Percentiles rank a stretch among this genome's conserved stretches.
phyloP scores from a whole-genome alignment of 2,329 filamentous ascomycete genomes.

The Neonectria faginata region DNA sequence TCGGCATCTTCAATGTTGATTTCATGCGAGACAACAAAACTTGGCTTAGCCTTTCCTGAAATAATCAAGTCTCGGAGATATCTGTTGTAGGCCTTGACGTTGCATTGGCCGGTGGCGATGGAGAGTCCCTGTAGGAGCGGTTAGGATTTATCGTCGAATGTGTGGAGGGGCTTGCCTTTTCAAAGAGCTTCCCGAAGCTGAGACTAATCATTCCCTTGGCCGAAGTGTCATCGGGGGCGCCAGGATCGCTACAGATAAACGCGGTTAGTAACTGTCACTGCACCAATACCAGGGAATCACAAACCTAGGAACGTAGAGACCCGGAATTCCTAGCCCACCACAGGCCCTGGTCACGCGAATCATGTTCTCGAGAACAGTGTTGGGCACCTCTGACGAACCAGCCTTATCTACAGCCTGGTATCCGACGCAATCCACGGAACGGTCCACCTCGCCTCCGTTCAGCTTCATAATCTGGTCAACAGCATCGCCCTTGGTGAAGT shows the following conservation, averaged over 20 bases:
- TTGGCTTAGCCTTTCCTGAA: conserved; percentile 71
- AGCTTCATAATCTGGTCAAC: conserved; percentile 70
- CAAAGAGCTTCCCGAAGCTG: conserved; percentile 75
- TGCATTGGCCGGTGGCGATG: conserved; percentile 73
- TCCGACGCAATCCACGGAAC: conserved; percentile 73
- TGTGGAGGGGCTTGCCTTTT: conserved; percentile 61
- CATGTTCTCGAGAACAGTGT: conserved; percentile 72
- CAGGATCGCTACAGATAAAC: conserved; percentile 63
- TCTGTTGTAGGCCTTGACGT: conserved; percentile 75
- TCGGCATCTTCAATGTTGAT: conserved; percentile 71
- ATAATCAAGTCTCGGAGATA: conserved; percentile 75
- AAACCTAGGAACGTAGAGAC: conserved; percentile 58
- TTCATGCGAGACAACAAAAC: conserved; percentile 75
- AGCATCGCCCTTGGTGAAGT: conserved; percentile 70
- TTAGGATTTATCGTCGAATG: neutral
- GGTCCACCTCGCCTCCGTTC: conserved; percentile 71
- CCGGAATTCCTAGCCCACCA: conserved; percentile 71
- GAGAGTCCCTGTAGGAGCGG: conserved; percentile 61
- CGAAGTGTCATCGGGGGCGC: conserved; percentile 69
- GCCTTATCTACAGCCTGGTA: conserved; percentile 70
- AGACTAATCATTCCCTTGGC: conserved; percentile 73
- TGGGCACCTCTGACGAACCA: conserved; percentile 70
- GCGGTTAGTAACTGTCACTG: neutral
- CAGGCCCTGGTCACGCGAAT: conserved; percentile 72
- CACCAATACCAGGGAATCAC: neutral